These are phyloP conservation scores for Nakaseomyces uthaithaninus DNA, from an alignment of 1,139 yeast species.

Conservation along the genomic window DNA sequence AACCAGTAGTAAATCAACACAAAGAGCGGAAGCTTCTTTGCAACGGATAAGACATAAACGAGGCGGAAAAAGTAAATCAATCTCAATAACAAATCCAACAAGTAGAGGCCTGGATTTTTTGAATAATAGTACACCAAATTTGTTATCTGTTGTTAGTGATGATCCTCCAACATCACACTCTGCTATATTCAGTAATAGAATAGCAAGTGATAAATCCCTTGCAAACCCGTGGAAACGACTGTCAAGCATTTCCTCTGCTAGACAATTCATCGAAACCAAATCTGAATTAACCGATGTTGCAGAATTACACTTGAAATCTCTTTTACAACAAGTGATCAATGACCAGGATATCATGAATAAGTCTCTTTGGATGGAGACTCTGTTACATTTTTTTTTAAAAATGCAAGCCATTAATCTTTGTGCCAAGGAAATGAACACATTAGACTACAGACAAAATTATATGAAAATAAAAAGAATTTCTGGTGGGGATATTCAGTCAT, in stretches of 20 bases:
- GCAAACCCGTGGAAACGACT: slow-evolving; percentile 19
- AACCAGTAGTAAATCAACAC: slow-evolving; percentile 42
- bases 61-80: slow-evolving; percentile 42
- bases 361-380: slow-evolving; percentile 47
- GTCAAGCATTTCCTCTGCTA: slow-evolving; percentile 16
- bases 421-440: slow-evolving; percentile 56
- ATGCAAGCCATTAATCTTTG: slow-evolving; percentile 47
- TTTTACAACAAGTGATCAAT: slow-evolving; percentile 50
- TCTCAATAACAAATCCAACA: slow-evolving; percentile 11
- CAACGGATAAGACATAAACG: slow-evolving; percentile 55
- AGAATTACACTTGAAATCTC: slow-evolving; percentile 29
- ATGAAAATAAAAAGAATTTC: slow-evolving; percentile 76
- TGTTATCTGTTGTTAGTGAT: slow-evolving; percentile 26
- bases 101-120: slow-evolving; percentile 20
- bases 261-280: slow-evolving; percentile 15
- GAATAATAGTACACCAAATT: slow-evolving; percentile 28
- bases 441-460: slow-evolving; percentile 73
- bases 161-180: slow-evolving; percentile 14
- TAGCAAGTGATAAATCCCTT: slow-evolving; percentile 6
- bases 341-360: slow-evolving; percentile 56
- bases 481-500: slow-evolving; percentile 61
- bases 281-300: slow-evolving; percentile 34
- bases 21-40: slow-evolving; percentile 59
- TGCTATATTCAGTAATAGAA: slow-evolving; percentile 3
- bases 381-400: slow-evolving; percentile 40